Base-by-base conservation (phyloP, 371 early-diverging fungal species). In the Mucor circinelloides region DNA sequence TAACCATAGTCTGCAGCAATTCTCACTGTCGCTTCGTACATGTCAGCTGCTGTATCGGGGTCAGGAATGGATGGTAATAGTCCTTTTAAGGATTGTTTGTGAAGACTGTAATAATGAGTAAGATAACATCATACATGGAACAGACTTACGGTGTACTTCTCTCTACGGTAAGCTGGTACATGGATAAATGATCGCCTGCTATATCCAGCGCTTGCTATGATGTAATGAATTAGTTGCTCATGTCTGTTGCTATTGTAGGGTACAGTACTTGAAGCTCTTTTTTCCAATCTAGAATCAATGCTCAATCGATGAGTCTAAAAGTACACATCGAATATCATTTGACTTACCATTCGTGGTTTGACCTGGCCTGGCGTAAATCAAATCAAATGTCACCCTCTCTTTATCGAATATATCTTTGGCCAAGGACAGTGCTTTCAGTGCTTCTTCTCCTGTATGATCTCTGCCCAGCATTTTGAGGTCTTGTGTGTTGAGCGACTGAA, bases 141-240 rank as follows among this genome's bases (percentile, higher is more conserved):
- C 21, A 13, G 28, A 56, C 73, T 72, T 78, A 86, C 84, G 89
- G 89, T 13, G 96, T 95, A 1, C 96, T 94, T 3, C 87, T 87
- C 68, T 96, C 95, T 6, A 92, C 71, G 0, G 94, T 93, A 25
- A 96, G 85, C 73, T 96, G 94, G 75, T 96, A 95, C 17, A 94
- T 76, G 9, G 93, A 93, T 7, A 95, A 55, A 60, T 95, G 94
- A 46, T 85, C 68, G 1, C 80, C 87, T 3, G 89, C 90, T 10
- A 90, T 73, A 17, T 72, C 76, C 52, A 91, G 63, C 23, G 84
- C 85, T 60, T 71, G 68, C 81, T 81, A 32, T 32, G 10, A 13
- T 34, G 32, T 7, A 19, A 32, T 23, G 27, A 21, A 27, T 59
- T 30, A 13, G 23, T n/a, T n/a, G 9, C 31, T 13, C n/a, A 12